These are phyloP conservation scores for Leccinum fibrillosum DNA, from an alignment of 768 basidiomycete species.

Conservation along the genomic window DNA sequence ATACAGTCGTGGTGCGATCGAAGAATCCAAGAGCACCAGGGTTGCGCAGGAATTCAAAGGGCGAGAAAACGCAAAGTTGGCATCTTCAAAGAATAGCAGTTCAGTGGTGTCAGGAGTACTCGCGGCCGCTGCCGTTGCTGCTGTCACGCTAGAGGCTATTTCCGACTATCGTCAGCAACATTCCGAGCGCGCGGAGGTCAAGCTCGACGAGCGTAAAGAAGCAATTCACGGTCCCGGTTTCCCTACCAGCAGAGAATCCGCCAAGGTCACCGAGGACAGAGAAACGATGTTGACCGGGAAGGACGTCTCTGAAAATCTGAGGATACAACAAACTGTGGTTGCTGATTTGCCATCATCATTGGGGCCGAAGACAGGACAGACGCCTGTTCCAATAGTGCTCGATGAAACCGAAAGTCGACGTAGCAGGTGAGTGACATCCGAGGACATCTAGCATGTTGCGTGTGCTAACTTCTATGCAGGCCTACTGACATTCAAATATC, in stretches of 20 bases:
- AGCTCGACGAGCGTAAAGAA: neutral
- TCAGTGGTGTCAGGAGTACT: conserved; percentile 13
- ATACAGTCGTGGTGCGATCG: no score
- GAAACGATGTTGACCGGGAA: neutral
- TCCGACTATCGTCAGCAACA: conserved; percentile 5
- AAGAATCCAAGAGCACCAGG: neutral
- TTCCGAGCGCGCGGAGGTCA: neutral
- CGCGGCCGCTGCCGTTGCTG: conserved; percentile 8
- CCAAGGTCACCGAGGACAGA: neutral
- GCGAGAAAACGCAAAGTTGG: neutral
- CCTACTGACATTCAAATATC: neutral
- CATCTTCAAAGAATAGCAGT: conserved; percentile 3
- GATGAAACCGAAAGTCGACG: neutral
- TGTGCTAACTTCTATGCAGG: neutral
- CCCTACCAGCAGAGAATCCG: neutral
- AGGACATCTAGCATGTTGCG: neutral
- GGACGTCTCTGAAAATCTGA: neutral
- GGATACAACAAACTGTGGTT: neutral
- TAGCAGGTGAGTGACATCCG: conserved; percentile 1
- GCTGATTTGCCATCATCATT: neutral
- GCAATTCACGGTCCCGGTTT: neutral
- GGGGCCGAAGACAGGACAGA: neutral
- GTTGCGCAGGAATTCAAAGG: neutral
- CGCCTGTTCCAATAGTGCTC: neutral
- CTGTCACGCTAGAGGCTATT: conserved; percentile 10